phyloP scores from a whole-genome alignment of 2,329 filamentous ascomycete species.

The Tolypocladium ovalisporum region DNA sequence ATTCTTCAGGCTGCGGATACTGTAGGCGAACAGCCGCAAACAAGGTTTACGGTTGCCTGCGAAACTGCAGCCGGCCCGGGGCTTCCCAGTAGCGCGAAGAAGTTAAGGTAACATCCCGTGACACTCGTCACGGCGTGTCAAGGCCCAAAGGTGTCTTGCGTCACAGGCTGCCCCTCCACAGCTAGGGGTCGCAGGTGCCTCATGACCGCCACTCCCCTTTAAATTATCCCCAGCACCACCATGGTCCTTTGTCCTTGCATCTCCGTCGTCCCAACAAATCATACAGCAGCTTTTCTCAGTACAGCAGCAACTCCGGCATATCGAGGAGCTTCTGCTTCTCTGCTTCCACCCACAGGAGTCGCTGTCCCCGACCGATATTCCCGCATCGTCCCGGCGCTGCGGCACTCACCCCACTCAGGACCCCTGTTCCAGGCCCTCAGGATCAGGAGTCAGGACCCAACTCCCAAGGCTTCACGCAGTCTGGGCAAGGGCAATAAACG shows the following conservation, averaged over 20 bases:
- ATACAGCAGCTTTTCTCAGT: neutral
- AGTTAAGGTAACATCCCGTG: neutral
- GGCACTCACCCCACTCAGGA: neutral
- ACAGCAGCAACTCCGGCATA: neutral
- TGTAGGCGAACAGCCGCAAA: neutral
- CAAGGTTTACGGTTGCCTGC: neutral
- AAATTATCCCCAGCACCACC: neutral
- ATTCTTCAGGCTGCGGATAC: too few species aligned
- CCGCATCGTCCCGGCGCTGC: neutral
- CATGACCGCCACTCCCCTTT: neutral
- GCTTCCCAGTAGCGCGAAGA: neutral
- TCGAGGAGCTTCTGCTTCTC: neutral
- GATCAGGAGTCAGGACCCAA: neutral
- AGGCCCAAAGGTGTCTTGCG: slow-evolving; percentile 2
- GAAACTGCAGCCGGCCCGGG: neutral
- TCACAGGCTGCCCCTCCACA: slow-evolving; percentile 1
- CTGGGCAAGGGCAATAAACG: neutral
- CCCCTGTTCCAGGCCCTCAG: too few species aligned
- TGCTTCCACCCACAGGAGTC: neutral
- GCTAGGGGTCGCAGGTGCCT: neutral
- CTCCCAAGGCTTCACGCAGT: neutral
- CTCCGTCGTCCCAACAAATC: neutral
- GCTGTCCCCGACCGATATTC: neutral
- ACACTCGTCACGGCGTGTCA: neutral
- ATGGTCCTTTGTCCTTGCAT: neutral